Conservation (phyloP, 108 stramenopile genomes). For the Epipyxis sp. region DNA sequence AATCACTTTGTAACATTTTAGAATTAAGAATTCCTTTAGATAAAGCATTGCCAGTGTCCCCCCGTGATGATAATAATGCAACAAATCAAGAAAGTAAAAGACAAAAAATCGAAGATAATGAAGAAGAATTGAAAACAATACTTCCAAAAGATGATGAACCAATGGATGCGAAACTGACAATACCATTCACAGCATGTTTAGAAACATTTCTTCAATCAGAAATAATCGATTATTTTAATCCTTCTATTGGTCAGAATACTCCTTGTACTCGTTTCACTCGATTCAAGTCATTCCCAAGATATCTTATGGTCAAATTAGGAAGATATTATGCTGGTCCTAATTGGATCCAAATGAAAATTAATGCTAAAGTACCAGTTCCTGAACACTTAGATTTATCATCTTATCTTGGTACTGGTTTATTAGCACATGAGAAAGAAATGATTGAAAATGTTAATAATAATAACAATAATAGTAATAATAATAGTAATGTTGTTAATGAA, state of each 20-base stretch:
- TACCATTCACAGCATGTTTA: conserved; percentile 75
- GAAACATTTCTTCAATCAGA: conserved; percentile 70
- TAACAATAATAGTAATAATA: background rate
- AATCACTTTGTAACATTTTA: background rate
- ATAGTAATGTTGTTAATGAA: background rate
- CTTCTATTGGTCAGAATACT: background rate
- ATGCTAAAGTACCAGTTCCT: conserved; percentile 88
- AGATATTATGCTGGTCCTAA: conserved; percentile 84
- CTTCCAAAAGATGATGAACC: conserved; percentile 45
- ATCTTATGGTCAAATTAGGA: conserved; percentile 83
- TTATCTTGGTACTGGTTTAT: conserved; percentile 68
- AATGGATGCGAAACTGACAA: conserved; percentile 69
- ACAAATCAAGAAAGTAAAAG: conserved; percentile 1
- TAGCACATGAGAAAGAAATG: conserved; percentile 64
- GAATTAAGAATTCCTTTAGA: background rate
- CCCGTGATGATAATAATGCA: background rate
- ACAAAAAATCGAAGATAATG: conserved; percentile 6
- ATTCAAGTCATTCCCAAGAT: conserved; percentile 83
- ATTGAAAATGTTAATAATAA: background rate
- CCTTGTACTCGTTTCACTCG: conserved; percentile 38
- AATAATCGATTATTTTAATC: conserved; percentile 50
- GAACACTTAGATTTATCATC: conserved; percentile 70
- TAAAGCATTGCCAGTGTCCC: background rate
- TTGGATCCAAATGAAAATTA: conserved; percentile 90
- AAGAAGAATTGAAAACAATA: conserved; percentile 40